Evolutionary conservation across 768 basidiomycete species (phyloP).

Genomic region (Lentinula sp.): DNA sequence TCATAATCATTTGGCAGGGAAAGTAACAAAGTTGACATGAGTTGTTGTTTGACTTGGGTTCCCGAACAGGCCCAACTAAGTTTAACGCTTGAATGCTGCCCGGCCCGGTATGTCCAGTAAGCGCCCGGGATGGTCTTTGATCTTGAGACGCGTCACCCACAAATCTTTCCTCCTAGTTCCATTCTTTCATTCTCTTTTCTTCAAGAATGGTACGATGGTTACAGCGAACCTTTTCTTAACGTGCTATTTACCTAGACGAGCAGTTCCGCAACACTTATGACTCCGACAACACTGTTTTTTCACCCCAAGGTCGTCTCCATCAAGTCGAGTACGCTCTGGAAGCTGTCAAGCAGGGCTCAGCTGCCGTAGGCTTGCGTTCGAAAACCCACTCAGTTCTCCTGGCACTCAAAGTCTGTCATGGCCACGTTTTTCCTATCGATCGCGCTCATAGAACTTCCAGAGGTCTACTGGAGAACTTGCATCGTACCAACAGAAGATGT

Average conservation of each 20-base stretch:
- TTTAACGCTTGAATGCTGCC: too few species aligned
- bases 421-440: not conserved
- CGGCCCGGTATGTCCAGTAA: not conserved
- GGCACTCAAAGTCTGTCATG: slow-evolving; percentile 73
- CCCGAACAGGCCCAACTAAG: too few species aligned
- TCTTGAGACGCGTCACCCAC: slow-evolving; percentile 2
- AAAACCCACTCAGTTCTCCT: slow-evolving; percentile 92
- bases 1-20: too few species aligned
- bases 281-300: slow-evolving; percentile 97
- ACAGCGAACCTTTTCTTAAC: not conserved
- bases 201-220: not conserved
- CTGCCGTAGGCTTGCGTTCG: slow-evolving; percentile 93
- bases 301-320: slow-evolving; percentile 93
- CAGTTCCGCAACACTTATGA: slow-evolving; percentile 97
- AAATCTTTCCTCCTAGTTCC: not conserved
- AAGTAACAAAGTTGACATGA: too few species aligned
- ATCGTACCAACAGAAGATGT: slow-evolving; percentile 99
- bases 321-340: slow-evolving; percentile 99
- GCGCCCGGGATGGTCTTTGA: not conserved
- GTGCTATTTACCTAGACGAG: not conserved
- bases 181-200: not conserved
- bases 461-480: slow-evolving; percentile 97
- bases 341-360: slow-evolving; percentile 99
- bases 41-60: too few species aligned
- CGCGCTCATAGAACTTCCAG: slow-evolving; percentile 31